Conservation (phyloP, 306 rosid species). For the Cucurbita pepo region DNA sequence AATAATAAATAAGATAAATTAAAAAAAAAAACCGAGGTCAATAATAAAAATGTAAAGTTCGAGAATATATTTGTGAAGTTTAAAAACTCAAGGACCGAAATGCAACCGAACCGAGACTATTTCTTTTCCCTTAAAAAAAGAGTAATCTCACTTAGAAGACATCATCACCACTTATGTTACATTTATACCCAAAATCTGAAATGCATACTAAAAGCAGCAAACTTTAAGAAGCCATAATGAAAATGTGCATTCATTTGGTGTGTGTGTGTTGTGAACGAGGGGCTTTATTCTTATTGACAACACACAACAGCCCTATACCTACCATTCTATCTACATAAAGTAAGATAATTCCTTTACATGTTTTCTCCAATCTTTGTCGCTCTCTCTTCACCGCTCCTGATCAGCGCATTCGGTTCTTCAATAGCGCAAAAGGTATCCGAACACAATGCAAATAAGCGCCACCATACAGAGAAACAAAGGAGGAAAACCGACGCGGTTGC, state of each 20-base stretch:
- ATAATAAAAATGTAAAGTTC: no score
- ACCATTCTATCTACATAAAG: constrained; percentile 3
- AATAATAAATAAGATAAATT: no score
- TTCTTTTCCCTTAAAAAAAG: no score
- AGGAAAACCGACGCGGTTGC: constrained; percentile 63
- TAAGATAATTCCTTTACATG: not conserved
- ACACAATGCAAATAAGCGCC: constrained; percentile 42
- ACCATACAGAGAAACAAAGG: constrained; percentile 65
- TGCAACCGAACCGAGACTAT: no score
- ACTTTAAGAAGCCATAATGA: not conserved
- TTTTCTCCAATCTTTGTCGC: not conserved
- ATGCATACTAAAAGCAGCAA: not conserved
- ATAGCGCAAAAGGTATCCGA: constrained; percentile 48
- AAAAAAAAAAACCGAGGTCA: no score
- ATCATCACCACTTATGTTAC: not conserved
- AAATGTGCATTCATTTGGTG: not conserved
- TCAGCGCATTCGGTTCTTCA: constrained; percentile 13
- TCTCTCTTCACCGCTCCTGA: not conserved
- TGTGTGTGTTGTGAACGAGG: not conserved
- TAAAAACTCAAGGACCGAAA: no score
- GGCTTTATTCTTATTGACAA: not conserved
- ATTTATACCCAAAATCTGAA: not conserved
- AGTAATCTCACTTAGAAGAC: not conserved
- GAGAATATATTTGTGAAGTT: no score
- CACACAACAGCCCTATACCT: not conserved